Evolutionary conservation across 257 asterid genomes (phyloP).

Genomic region (Solanum chiquidenum): DNA sequence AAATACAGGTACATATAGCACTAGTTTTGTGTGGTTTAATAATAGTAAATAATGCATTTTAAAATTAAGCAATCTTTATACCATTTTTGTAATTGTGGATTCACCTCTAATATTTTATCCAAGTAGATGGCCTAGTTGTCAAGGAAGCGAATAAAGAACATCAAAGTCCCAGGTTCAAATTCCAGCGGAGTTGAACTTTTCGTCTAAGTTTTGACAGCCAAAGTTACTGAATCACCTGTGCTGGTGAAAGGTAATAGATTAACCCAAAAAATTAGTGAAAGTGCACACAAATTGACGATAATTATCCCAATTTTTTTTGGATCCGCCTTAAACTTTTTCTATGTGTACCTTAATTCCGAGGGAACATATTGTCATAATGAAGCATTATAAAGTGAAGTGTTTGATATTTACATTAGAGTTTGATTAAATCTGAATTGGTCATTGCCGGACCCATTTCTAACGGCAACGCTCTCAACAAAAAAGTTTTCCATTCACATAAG

Average conservation of each 20-base stretch:
- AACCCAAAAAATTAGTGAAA: neutral
- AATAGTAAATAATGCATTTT: neutral
- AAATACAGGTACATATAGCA: neutral
- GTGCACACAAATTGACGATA: neutral
- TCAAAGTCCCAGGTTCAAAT: neutral
- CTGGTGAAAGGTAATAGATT: neutral
- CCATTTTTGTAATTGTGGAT: too few species aligned
- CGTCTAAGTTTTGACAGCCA: neutral
- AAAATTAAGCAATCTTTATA: neutral
- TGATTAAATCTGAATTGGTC: too few species aligned
- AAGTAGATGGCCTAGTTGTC: neutral
- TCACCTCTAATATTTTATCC: neutral
- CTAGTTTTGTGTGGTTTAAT: neutral
- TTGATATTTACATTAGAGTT: too few species aligned
- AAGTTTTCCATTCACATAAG: fast-evolving
- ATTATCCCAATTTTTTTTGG: too few species aligned
- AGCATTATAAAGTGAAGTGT: too few species aligned
- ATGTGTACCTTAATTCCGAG: too few species aligned
- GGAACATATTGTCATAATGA: too few species aligned
- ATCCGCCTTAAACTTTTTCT: neutral
- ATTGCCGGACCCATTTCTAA: neutral
- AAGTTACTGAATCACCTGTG: neutral
- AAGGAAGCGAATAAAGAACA: neutral
- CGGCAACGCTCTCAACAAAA: neutral
- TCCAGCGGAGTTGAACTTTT: fast-evolving